Conservation (phyloP, 2,329 filamentous ascomycete species). For the Verticillium longisporum region DNA sequence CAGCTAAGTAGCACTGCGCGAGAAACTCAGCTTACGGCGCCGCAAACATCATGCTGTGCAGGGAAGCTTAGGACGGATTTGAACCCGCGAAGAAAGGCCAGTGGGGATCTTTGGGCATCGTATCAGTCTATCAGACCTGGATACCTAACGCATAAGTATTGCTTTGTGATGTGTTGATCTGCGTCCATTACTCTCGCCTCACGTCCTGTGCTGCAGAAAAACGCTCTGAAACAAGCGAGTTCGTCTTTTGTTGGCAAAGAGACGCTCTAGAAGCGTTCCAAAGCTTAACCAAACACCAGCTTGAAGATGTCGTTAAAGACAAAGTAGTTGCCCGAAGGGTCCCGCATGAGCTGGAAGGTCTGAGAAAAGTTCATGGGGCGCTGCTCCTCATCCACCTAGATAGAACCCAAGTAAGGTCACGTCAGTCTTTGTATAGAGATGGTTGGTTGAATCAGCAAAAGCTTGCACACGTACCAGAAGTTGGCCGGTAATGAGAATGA, state of each 20-base stretch:
- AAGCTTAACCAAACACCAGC: slow-evolving; percentile 60
- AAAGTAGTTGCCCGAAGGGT: slow-evolving; percentile 63
- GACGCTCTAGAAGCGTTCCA: neutral
- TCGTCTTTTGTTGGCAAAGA: neutral
- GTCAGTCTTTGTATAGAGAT: neutral
- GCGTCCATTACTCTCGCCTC: neutral
- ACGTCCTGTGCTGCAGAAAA: neutral
- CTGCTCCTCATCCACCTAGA: slow-evolving; percentile 76
- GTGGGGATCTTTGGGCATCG: too few species aligned
- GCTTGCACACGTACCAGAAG: slow-evolving; percentile 57
- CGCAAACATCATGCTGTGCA: neutral
- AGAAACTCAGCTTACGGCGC: neutral
- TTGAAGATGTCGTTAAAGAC: slow-evolving; percentile 96
- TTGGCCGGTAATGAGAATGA: slow-evolving; percentile 83
- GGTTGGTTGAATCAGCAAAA: neutral
- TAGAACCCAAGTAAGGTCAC: slow-evolving; percentile 28
- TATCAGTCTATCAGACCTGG: neutral
- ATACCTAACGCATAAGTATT: neutral
- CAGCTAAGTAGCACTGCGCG: slow-evolving; percentile 10
- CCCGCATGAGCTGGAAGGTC: slow-evolving; percentile 75
- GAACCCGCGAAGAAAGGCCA: neutral
- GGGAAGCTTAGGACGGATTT: neutral
- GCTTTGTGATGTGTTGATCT: neutral
- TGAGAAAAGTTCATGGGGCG: slow-evolving; percentile 89
- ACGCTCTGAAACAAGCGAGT: neutral